Evolutionary conservation across 192 early-diverging fungal species (phyloP), one percentile per base, ranked within the genome.

Genomic region (Cladochytrium replicatum): DNA sequence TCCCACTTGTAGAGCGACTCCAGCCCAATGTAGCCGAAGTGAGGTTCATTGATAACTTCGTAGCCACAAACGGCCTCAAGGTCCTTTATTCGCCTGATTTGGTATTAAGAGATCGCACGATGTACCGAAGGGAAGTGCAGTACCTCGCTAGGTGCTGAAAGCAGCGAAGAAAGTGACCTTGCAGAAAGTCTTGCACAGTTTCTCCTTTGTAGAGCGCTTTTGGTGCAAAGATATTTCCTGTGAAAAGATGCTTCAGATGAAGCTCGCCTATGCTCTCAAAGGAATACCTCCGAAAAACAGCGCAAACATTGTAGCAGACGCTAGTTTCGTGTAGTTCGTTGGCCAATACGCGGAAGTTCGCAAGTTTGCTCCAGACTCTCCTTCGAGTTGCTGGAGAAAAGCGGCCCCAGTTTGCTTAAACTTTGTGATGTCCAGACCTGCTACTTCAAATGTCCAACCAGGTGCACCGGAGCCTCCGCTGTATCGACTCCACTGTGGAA

Each of bases 311-410:
- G 87, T 88, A 19, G 81, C 72, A 15, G 74, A 75, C 3, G 85
- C 88, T 11, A 88, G 68, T 52, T 91, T 91, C 5, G 79, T 81
- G 52, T 91, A 89, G 63, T 91, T 91, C 40, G 88, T 89, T 0
- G 88, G 86, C 87, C 88, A 91, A 5, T 81, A 71, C 73, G 78
- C 75, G 22, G 72, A 69, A 4, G 58, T 22, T 2, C n/a, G 1
- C 13, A 17, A 2, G 8, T 54, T 55, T 29, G 38, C 57, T 28
- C 28, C 47, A 48, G 27, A 48, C 4, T n/a, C 25, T 13, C 55
- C 53, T 32, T 75, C 70, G 2, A 74, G 69, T 32, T 84, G 81
- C 51, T 91, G 86, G 9, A 88, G 76, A 61, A 84, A 82, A 5
- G 86, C 87, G 6, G 87, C 85, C 4, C 83, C 86, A 23, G 81